A percentile compares a stretch with the other conserved stretches of the same genome.
phyloP scores from a whole-genome alignment of 768 basidiomycete genomes.

The Mycena latifolia region DNA sequence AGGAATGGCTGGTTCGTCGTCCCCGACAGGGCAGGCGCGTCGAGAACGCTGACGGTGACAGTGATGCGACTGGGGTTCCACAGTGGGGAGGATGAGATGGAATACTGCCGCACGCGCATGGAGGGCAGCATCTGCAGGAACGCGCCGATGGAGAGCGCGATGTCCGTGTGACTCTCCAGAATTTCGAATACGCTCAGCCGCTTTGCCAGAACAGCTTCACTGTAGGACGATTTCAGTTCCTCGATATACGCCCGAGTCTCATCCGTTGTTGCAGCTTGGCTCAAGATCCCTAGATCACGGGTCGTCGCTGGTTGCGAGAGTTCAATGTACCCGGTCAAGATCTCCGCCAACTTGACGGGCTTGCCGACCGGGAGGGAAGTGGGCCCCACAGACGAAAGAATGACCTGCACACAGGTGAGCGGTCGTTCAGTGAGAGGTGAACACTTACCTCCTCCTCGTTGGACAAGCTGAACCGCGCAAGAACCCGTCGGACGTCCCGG shows the following conservation, averaged over 20 bases:
- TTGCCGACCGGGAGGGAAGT: constrained; percentile 55
- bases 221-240: constrained; percentile 46
- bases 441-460: constrained; percentile 52
- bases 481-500: constrained; percentile 52
- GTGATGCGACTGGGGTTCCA: constrained; percentile 56
- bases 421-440: not conserved
- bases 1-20: constrained; percentile 48
- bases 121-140: constrained; percentile 58
- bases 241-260: constrained; percentile 45
- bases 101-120: constrained; percentile 64
- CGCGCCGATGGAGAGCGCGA: constrained; percentile 50
- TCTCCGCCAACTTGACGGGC: constrained; percentile 49
- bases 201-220: constrained; percentile 47
- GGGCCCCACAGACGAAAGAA: constrained; percentile 50
- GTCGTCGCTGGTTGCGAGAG: constrained; percentile 61
- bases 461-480: constrained; percentile 51
- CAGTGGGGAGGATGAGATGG: constrained; percentile 63
- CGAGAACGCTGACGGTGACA: constrained; percentile 60
- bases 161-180: constrained; percentile 51
- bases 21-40: constrained; percentile 51
- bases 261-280: constrained; percentile 40
- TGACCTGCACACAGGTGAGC: constrained; percentile 41
- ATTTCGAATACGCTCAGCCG: constrained; percentile 57
- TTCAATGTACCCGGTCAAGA: constrained; percentile 61
- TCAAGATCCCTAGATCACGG: constrained; percentile 51